A percentile compares a stretch with the other conserved stretches of the same genome.
These are phyloP conservation scores for Diaporthe helianthi DNA, from an alignment of 2,329 filamentous ascomycete genomes.

Conservation along the genomic window DNA sequence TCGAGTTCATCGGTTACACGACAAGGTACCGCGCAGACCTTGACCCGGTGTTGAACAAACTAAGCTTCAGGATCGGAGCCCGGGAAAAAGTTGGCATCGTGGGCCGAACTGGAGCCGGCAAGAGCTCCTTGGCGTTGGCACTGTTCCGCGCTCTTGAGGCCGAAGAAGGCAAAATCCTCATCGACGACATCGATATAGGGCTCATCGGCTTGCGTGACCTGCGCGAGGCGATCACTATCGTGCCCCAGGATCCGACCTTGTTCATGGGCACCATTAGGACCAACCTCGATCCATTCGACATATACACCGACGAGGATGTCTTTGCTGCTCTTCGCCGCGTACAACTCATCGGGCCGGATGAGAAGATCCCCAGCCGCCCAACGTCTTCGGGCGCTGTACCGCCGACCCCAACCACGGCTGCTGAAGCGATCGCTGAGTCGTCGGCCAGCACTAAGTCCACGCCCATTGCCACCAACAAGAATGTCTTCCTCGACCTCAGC, in stretches of 20 bases:
- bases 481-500: conserved; percentile 87
- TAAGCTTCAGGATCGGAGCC: conserved; percentile 86
- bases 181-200: conserved; percentile 91
- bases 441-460: conserved; percentile 35
- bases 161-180: conserved; percentile 85
- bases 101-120: conserved; percentile 92
- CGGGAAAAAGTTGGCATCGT: conserved; percentile 96
- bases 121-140: conserved; percentile 92
- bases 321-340: conserved; percentile 87
- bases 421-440: conserved; percentile 34
- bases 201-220: conserved; percentile 91
- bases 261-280: conserved; percentile 91
- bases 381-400: conserved; percentile 33
- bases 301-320: conserved; percentile 90
- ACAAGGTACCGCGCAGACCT: conserved; percentile 89
- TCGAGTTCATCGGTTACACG: conserved; percentile 88
- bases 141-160: conserved; percentile 94
- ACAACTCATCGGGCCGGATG: conserved; percentile 77
- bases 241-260: conserved; percentile 94
- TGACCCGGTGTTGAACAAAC: conserved; percentile 81
- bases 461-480: conserved; percentile 79
- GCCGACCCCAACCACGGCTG: conserved; percentile 39
- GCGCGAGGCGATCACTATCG: conserved; percentile 93
- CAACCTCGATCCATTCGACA: conserved; percentile 90
- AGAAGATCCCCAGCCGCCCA: conserved; percentile 45